phyloP scores from a whole-genome alignment of 2,329 filamentous ascomycete genomes.

The Penicillium sp. region DNA sequence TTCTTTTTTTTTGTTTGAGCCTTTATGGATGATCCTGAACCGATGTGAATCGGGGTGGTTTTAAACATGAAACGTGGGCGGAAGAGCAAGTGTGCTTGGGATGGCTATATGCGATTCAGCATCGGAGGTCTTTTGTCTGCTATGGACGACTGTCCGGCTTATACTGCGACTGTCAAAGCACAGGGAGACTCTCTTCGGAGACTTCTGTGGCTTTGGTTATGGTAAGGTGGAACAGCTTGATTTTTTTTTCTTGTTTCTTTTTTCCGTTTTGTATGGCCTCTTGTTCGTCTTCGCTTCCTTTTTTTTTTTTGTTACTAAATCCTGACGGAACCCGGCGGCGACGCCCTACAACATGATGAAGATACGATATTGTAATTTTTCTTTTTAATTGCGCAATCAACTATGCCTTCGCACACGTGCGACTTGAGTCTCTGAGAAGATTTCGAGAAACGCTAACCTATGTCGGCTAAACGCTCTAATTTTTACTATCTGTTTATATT shows the following conservation, averaged over 20 bases:
- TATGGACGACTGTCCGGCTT: no score
- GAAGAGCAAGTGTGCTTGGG: neutral
- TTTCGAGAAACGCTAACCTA: no score
- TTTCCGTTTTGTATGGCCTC: slow-evolving; percentile 1
- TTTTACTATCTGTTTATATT: no score
- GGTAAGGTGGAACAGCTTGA: neutral
- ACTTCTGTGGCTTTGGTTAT: neutral
- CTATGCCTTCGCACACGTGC: no score
- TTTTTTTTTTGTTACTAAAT: slow-evolving; percentile 6
- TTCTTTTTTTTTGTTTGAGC: neutral
- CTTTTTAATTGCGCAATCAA: no score
- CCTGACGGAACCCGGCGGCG: slow-evolving; percentile 11
- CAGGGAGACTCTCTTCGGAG: no score
- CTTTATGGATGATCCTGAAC: neutral
- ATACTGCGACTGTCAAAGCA: no score
- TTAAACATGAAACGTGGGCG: neutral
- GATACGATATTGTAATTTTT: neutral
- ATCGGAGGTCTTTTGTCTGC: neutral
- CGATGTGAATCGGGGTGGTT: no score
- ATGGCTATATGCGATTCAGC: neutral
- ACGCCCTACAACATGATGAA: slow-evolving; percentile 10
- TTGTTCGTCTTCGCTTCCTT: slow-evolving; percentile 2
- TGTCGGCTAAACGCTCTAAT: no score
- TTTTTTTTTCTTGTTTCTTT: neutral
- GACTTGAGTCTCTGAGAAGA: no score